Percentiles rank a stretch among this genome's conserved stretches.
Conservation (phyloP, 1,139 yeast genomes). For the Debaryomyces sp. region DNA sequence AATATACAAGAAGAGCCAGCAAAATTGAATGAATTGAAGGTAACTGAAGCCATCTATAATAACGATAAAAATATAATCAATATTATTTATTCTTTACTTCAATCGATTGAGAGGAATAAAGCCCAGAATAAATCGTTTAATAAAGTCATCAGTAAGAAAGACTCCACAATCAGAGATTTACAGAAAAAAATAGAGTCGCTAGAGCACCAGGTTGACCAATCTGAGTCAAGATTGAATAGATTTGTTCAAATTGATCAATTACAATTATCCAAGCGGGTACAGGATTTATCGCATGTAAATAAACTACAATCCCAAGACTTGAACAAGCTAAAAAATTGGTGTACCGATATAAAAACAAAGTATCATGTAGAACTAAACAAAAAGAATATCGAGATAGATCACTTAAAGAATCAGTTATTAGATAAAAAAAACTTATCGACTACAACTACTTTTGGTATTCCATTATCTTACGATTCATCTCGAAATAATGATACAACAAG, state of each 20-base stretch:
- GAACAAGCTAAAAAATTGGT: constrained; percentile 30
- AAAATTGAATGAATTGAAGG: constrained; percentile 17
- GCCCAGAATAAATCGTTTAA: constrained; percentile 37
- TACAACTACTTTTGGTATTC: constrained; percentile 32
- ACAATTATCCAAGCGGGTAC: constrained; percentile 22
- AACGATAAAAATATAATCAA: constrained; percentile 49
- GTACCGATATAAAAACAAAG: constrained; percentile 36
- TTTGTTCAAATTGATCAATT: constrained; percentile 21
- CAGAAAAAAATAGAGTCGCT: constrained; percentile 24
- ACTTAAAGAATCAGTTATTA: constrained; percentile 42
- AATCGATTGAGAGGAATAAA: constrained; percentile 42
- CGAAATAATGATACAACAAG: constrained; percentile 1
- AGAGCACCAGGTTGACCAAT: constrained; percentile 22
- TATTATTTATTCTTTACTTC: constrained; percentile 42
- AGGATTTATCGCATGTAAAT: constrained; percentile 25
- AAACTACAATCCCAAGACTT: constrained; percentile 35
- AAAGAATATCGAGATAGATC: constrained; percentile 38
- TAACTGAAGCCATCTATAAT: constrained; percentile 37
- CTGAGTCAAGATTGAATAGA: constrained; percentile 22
- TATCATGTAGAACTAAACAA: constrained; percentile 45
- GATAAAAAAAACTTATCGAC: constrained; percentile 39
- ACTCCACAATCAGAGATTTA: constrained; percentile 31
- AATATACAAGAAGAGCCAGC: constrained; percentile 10
- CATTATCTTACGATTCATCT: constrained; percentile 12
- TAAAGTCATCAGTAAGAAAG: constrained; percentile 32